Conservation (phyloP, 78 protist genomes). For the Carpediemonas membranifera region DNA sequence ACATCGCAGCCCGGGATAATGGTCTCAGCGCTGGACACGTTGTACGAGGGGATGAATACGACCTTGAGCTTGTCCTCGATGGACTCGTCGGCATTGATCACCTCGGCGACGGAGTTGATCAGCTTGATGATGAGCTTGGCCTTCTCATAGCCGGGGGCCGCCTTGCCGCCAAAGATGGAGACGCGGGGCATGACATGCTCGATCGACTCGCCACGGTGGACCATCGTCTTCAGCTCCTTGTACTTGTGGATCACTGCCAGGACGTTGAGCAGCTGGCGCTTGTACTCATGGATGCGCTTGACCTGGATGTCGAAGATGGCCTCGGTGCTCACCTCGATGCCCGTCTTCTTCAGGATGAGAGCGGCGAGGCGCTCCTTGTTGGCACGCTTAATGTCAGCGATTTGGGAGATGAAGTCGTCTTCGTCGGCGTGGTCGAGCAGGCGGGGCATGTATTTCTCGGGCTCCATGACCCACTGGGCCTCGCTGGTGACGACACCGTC, state of each 20-base stretch:
- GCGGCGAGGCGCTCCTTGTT: conserved; percentile 67
- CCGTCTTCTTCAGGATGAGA: conserved; percentile 46
- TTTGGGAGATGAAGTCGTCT: conserved; percentile 32
- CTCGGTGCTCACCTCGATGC: conserved; percentile 53
- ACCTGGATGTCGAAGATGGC: conserved; percentile 63
- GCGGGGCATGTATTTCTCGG: conserved; percentile 45
- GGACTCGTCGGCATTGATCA: conserved; percentile 61
- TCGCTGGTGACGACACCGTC: no score
- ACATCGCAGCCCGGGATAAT: conserved; percentile 50
- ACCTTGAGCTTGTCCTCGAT: conserved; percentile 55
- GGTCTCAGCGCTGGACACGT: background rate
- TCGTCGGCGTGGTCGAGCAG: conserved; percentile 52
- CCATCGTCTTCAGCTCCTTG: background rate
- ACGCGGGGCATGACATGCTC: conserved; percentile 50
- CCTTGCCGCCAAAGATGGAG: conserved; percentile 79
- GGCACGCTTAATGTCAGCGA: conserved; percentile 32
- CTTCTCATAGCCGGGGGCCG: conserved; percentile 77
- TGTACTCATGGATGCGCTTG: conserved; percentile 88
- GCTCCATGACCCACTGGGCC: conserved; percentile 59
- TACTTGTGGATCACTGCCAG: conserved; percentile 7
- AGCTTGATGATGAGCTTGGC: conserved; percentile 83
- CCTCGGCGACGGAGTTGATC: conserved; percentile 57
- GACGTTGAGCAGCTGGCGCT: conserved; percentile 77
- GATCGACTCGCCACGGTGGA: background rate
- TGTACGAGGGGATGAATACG: conserved; percentile 59